A percentile compares a stretch with the other conserved stretches of the same genome.
These are phyloP conservation scores for Zopfochytrium polystomum DNA, from an alignment of 371 early-diverging fungal species.

Conservation along the genomic window DNA sequence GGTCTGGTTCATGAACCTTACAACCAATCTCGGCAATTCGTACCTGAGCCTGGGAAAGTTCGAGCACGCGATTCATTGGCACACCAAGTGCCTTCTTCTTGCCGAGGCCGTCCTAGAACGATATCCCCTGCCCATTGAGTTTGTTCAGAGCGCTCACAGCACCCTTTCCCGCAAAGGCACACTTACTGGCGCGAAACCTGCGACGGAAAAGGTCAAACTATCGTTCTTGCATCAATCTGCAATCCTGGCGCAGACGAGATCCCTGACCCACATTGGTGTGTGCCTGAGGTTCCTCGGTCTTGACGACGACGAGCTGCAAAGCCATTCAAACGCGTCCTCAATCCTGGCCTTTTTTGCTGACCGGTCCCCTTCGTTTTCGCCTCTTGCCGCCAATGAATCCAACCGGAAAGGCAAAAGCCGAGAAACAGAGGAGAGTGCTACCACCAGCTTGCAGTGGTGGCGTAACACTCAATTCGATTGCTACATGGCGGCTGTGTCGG, in stretches of 20 bases:
- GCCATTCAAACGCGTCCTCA: slow-evolving; percentile 37
- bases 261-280: slow-evolving; percentile 43
- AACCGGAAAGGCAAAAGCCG: background rate
- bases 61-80: slow-evolving; percentile 40
- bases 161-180: background rate
- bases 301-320: slow-evolving; percentile 38
- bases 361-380: background rate
- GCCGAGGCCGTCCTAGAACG: slow-evolving; percentile 47
- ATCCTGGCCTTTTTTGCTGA: slow-evolving; percentile 29
- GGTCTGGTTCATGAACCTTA: slow-evolving; percentile 43
- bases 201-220: slow-evolving; percentile 24
- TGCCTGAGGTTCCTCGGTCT: slow-evolving; percentile 40
- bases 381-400: background rate
- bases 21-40: slow-evolving; percentile 47
- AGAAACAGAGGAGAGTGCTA: background rate
- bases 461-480: background rate
- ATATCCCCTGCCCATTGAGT: slow-evolving; percentile 36
- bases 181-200: background rate
- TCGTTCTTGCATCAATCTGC: slow-evolving; percentile 47
- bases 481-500: background rate
- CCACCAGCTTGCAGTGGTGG: background rate
- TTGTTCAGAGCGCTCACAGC: background rate
- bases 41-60: slow-evolving; percentile 36
- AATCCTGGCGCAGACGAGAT: slow-evolving; percentile 41
- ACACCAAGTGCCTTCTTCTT: slow-evolving; percentile 42